Percentiles rank a stretch among this genome's conserved stretches.
These are phyloP conservation scores for Penicillium silybi DNA, from an alignment of 495 filamentous ascomycete genomes.

Conservation along the genomic window DNA sequence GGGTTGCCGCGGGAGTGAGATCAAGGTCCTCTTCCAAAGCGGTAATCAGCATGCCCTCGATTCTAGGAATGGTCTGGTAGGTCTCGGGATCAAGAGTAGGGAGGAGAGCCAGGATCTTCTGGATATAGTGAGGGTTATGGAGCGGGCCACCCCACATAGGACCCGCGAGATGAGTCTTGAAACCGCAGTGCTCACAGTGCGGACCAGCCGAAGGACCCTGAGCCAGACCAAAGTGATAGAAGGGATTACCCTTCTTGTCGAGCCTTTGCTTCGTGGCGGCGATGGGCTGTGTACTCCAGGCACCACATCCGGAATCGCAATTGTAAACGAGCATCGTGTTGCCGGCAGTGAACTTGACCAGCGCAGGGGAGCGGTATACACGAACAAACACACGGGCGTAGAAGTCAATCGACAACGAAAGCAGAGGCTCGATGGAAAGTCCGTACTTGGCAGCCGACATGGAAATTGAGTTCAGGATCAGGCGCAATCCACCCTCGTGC, in stretches of 20 bases:
- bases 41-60: conserved; percentile 87
- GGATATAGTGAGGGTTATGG: conserved; percentile 77
- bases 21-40: conserved; percentile 71
- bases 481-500: conserved; percentile 84
- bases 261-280: conserved; percentile 57
- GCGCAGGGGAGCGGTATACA: conserved; percentile 67
- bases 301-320: conserved; percentile 84
- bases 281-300: conserved; percentile 76
- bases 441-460: conserved; percentile 79
- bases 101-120: conserved; percentile 65
- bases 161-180: conserved; percentile 79
- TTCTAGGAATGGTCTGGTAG: conserved; percentile 74
- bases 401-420: conserved; percentile 93
- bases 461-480: conserved; percentile 78
- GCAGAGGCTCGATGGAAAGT: conserved; percentile 82
- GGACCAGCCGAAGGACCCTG: conserved; percentile 59
- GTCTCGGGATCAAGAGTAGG: conserved; percentile 54
- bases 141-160: conserved; percentile 94
- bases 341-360: conserved; percentile 83
- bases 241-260: conserved; percentile 65
- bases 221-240: conserved; percentile 71
- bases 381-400: conserved; percentile 91
- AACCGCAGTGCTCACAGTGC: conserved; percentile 76
- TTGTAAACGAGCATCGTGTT: conserved; percentile 92
- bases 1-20: conserved; percentile 13